A percentile compares a stretch with the other conserved stretches of the same genome.
Conservation (phyloP, 2,329 filamentous ascomycete genomes). For the Hortaea sp. region DNA sequence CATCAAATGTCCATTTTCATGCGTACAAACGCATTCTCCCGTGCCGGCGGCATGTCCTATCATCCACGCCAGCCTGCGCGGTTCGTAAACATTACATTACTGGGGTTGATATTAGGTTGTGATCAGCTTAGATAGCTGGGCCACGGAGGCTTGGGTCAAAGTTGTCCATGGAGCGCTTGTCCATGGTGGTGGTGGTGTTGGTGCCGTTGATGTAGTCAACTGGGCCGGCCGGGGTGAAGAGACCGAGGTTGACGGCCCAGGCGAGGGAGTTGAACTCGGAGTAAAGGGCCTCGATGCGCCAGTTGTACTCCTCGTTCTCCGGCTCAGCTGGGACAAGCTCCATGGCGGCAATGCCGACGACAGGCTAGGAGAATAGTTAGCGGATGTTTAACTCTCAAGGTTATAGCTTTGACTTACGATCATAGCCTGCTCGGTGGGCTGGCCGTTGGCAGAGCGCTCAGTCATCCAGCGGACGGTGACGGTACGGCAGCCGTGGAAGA, state of each 20-base stretch:
- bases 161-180: conserved; percentile 3
- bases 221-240: conserved; percentile 8
- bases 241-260: conserved; percentile 15
- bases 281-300: conserved; percentile 14
- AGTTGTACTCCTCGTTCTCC: conserved; percentile 7
- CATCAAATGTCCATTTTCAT: too few species aligned
- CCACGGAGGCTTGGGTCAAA: conserved; percentile 1
- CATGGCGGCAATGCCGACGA: conserved; percentile 14
- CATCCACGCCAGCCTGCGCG: too few species aligned
- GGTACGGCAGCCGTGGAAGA: conserved; percentile 18
- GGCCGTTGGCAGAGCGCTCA: conserved; percentile 14
- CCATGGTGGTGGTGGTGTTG: conserved; percentile 1
- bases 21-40: too few species aligned
- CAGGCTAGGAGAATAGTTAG: conserved; percentile 5
- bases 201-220: conserved; percentile 4
- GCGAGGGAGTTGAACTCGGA: conserved; percentile 19
- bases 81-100: neutral
- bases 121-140: conserved; percentile 3
- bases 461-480: conserved; percentile 20
- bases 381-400: too few species aligned
- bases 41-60: too few species aligned
- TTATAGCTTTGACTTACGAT: conserved; percentile 11
- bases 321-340: conserved; percentile 12
- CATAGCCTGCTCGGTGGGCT: conserved; percentile 14
- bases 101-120: neutral